Evolutionary conservation across 495 filamentous ascomycete species (phyloP).

Genomic region (Penicillium simplicissimum): DNA sequence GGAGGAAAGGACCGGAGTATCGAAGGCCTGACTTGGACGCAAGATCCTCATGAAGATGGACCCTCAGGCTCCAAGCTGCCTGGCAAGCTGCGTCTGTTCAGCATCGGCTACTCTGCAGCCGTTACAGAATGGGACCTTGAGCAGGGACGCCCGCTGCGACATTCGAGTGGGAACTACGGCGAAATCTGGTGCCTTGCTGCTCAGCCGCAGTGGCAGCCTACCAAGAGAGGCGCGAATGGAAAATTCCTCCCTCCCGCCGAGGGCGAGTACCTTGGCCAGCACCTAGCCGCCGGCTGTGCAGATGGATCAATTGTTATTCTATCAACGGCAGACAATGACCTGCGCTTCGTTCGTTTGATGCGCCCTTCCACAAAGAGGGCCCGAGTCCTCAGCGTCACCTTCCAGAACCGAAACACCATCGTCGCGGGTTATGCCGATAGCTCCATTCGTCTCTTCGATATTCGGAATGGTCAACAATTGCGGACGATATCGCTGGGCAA

Average conservation of each 20-base stretch:
- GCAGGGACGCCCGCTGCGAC: conserved; percentile 69
- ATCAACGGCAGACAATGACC: conserved; percentile 77
- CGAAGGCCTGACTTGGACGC: conserved; percentile 90
- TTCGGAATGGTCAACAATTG: conserved; percentile 69
- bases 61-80: conserved; percentile 59
- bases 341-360: conserved; percentile 70
- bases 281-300: conserved; percentile 85
- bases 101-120: conserved; percentile 88
- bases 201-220: conserved; percentile 64
- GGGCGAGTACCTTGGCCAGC: conserved; percentile 58
- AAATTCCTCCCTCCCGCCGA: conserved; percentile 38
- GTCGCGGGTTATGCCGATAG: conserved; percentile 92
- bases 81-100: conserved; percentile 86
- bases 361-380: conserved; percentile 76
- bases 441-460: conserved; percentile 86
- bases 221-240: conserved; percentile 39
- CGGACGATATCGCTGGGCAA: conserved; percentile 82
- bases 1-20: conserved; percentile 86
- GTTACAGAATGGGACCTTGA: conserved; percentile 95
- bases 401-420: conserved; percentile 78
- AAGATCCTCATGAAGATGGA: conserved; percentile 72
- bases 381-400: conserved; percentile 84
- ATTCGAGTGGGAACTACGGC: conserved; percentile 89
- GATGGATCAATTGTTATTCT: conserved; percentile 87
- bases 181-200: conserved; percentile 95